phyloP scores from a whole-genome alignment of 306 rosid genomes.

The Acacia confusa region DNA sequence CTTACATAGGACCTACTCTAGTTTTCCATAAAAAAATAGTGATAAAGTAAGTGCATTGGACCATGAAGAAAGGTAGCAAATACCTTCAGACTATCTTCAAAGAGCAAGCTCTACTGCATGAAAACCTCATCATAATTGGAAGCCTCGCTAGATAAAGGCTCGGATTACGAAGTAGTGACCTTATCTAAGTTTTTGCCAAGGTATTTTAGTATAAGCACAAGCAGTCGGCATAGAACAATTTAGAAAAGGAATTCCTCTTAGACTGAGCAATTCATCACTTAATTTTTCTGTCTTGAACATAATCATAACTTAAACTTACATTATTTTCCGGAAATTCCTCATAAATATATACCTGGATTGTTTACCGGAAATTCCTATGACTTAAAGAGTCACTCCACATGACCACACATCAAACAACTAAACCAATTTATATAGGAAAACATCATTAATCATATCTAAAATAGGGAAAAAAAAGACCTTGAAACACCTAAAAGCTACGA shows the following conservation, averaged over 20 bases:
- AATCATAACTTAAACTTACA: constrained; percentile 15
- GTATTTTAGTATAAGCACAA: constrained; percentile 36
- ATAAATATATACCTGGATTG: constrained; percentile 56
- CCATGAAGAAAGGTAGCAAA: not conserved
- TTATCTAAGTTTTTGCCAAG: constrained; percentile 59
- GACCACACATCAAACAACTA: constrained; percentile 88
- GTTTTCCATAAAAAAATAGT: not conserved
- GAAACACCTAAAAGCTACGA: no score
- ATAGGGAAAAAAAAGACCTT: no score
- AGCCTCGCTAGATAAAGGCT: constrained; percentile 48
- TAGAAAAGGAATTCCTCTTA: constrained; percentile 22
- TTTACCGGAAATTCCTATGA: constrained; percentile 69
- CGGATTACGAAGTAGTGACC: constrained; percentile 45
- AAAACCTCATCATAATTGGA: constrained; percentile 80
- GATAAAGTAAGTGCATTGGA: not conserved
- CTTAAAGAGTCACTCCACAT: constrained; percentile 82
- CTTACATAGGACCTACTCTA: not conserved
- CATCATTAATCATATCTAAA: no score
- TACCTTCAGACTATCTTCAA: constrained; percentile 81
- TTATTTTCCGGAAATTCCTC: no score
- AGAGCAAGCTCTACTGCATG: no score
- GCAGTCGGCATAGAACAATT: constrained; percentile 19
- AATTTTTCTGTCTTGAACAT: constrained; percentile 5
- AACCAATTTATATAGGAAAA: constrained; percentile 16
- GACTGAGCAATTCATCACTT: constrained; percentile 25